Conservation (phyloP, 306 rosid species). For the Ammopiptanthus mongolicus region DNA sequence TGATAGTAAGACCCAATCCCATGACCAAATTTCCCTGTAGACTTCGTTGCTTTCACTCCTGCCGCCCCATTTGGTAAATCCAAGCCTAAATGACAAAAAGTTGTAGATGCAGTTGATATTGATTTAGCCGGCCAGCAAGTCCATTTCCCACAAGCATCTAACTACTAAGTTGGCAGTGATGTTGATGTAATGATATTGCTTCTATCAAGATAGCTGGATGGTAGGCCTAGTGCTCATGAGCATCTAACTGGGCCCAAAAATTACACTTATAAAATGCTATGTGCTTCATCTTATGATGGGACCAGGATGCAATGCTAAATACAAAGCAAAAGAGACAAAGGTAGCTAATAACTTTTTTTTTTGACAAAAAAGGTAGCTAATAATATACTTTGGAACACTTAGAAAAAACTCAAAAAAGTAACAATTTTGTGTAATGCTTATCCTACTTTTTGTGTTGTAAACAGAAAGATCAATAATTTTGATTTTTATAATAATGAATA, state of each 20-base stretch:
- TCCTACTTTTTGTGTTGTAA: slow-evolving; percentile 23
- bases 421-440: slow-evolving; percentile 19
- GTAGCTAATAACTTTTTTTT: slow-evolving; percentile 19
- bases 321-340: slow-evolving; percentile 5
- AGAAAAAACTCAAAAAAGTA: neutral
- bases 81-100: neutral
- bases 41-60: slow-evolving; percentile 12
- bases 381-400: slow-evolving; percentile 17
- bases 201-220: slow-evolving; percentile 37
- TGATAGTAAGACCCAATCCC: slow-evolving; percentile 26
- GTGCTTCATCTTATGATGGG: slow-evolving; percentile 20
- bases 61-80: slow-evolving; percentile 13
- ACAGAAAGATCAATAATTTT: slow-evolving; percentile 22
- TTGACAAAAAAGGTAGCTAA: slow-evolving; percentile 20
- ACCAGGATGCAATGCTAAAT: slow-evolving; percentile 17
- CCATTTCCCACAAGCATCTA: slow-evolving; percentile 35
- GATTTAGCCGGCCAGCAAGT: slow-evolving; percentile 29
- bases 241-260: slow-evolving; percentile 35
- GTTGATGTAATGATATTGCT: slow-evolving; percentile 31
- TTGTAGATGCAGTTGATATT: slow-evolving; percentile 13
- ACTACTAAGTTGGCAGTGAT: slow-evolving; percentile 37
- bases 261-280: slow-evolving; percentile 25
- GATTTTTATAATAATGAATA: slow-evolving; percentile 38
- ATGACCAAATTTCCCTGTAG: slow-evolving; percentile 24
- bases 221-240: slow-evolving; percentile 27